phyloP scores from a whole-genome alignment of 495 filamentous ascomycete genomes.

The Lasiosphaeria hispida region DNA sequence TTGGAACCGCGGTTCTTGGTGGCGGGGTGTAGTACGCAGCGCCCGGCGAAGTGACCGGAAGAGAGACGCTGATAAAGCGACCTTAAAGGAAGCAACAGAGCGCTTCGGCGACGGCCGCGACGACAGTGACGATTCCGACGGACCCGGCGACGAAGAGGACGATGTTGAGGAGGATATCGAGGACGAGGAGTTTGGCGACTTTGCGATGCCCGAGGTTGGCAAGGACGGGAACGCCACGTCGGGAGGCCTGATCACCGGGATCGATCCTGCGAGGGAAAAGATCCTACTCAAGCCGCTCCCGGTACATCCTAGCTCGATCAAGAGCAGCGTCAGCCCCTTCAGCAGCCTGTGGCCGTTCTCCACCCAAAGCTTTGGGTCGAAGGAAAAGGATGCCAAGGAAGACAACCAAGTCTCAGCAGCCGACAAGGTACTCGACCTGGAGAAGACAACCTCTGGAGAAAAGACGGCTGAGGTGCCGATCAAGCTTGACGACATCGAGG shows the following conservation, averaged over 20 bases:
- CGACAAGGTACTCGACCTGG: slow-evolving; percentile 22
- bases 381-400: slow-evolving; percentile 28
- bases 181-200: slow-evolving; percentile 53
- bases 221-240: slow-evolving; percentile 11
- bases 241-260: slow-evolving; percentile 31
- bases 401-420: slow-evolving; percentile 11
- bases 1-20: slow-evolving; percentile 46
- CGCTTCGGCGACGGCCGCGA: slow-evolving; percentile 47
- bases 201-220: slow-evolving; percentile 50
- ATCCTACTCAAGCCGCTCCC: slow-evolving; percentile 46
- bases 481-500: slow-evolving; percentile 26
- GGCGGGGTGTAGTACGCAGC: slow-evolving; percentile 41
- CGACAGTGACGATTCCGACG: slow-evolving; percentile 37
- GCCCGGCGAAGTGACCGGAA: slow-evolving; percentile 15
- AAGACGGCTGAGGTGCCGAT: slow-evolving; percentile 33
- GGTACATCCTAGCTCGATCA: slow-evolving; percentile 41
- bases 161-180: slow-evolving; percentile 43
- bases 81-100: slow-evolving; percentile 23
- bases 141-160: slow-evolving; percentile 32
- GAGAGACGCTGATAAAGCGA: background rate
- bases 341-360: slow-evolving; percentile 50
- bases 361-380: slow-evolving; percentile 27
- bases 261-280: slow-evolving; percentile 33
- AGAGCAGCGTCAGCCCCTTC: slow-evolving; percentile 36
- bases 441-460: slow-evolving; percentile 6